Percentiles rank a stretch among this genome's conserved stretches.
phyloP scores from a whole-genome alignment of 192 early-diverging fungal species.

The Coemansia sp. region DNA sequence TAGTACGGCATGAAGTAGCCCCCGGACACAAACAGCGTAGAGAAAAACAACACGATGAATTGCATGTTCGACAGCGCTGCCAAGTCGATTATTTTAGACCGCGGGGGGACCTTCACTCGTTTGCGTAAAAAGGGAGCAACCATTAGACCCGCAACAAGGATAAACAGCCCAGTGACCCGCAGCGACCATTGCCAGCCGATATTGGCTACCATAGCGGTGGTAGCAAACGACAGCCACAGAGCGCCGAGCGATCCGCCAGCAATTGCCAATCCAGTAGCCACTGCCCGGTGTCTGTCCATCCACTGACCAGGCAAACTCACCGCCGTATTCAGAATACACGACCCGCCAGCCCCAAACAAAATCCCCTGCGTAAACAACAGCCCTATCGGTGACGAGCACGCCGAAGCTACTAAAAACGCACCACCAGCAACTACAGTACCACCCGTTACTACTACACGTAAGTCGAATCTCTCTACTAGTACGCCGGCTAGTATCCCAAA shows the following conservation, averaged over 20 bases:
- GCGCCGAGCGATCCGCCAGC: constrained; percentile 76
- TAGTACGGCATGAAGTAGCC: constrained; percentile 38
- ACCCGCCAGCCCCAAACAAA: constrained; percentile 68
- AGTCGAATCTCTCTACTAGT: constrained; percentile 24
- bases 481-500: constrained; percentile 34
- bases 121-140: constrained; percentile 26
- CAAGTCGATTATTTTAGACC: constrained; percentile 30
- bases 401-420: constrained; percentile 33
- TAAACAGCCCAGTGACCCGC: constrained; percentile 64
- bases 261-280: constrained; percentile 72
- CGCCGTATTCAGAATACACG: constrained; percentile 62
- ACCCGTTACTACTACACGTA: constrained; percentile 9
- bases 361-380: constrained; percentile 72
- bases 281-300: constrained; percentile 65
- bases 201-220: constrained; percentile 53
- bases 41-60: constrained; percentile 32
- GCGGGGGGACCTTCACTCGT: constrained; percentile 13
- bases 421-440: constrained; percentile 21
- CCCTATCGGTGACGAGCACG: constrained; percentile 54
- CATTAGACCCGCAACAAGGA: constrained; percentile 14
- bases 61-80: constrained; percentile 12
- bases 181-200: constrained; percentile 69
- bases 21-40: constrained; percentile 17
- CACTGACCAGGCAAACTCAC: constrained; percentile 69
- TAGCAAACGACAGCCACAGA: constrained; percentile 61